A percentile compares a stretch with the other conserved stretches of the same genome.
These are phyloP conservation scores for Tylopilus plumbeoviolaceoides DNA, from an alignment of 768 basidiomycete genomes.

Conservation along the genomic window DNA sequence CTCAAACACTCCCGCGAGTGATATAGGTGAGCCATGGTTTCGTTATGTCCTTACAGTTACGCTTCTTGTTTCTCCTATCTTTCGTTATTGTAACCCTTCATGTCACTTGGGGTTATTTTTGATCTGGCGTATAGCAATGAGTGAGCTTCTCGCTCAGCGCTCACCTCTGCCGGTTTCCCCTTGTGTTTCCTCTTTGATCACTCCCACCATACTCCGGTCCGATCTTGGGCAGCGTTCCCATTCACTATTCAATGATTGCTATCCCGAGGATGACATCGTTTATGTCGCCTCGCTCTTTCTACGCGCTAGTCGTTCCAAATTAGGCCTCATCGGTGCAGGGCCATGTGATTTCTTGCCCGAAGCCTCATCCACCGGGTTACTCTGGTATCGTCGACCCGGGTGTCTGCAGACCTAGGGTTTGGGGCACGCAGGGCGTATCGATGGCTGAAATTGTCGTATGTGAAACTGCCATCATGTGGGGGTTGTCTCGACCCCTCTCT, in stretches of 20 bases:
- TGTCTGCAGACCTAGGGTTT: not conserved
- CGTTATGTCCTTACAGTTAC: not conserved
- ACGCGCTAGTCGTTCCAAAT: not conserved
- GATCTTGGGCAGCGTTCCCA: not conserved
- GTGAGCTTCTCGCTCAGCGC: not conserved
- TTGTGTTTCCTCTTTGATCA: slow-evolving; percentile 1
- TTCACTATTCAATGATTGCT: not conserved
- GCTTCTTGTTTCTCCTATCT: not conserved
- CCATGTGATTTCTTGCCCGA: slow-evolving; percentile 3
- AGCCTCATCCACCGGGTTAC: not conserved
- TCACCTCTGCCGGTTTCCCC: not conserved
- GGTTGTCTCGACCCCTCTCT: not conserved
- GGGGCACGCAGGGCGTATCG: not conserved
- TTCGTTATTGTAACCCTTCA: not conserved
- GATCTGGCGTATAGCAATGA: not conserved
- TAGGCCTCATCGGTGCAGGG: not conserved
- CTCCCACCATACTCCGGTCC: not conserved
- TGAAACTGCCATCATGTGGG: not conserved
- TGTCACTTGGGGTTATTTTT: not conserved
- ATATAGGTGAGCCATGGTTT: slow-evolving; percentile 22
- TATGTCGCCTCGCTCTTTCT: not conserved
- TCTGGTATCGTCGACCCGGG: not conserved
- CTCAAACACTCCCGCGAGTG: slow-evolving; percentile 25
- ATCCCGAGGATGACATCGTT: not conserved
- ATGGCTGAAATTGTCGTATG: not conserved